These are phyloP conservation scores for Russula abietina DNA, from an alignment of 768 basidiomycete genomes.

Conservation along the genomic window DNA sequence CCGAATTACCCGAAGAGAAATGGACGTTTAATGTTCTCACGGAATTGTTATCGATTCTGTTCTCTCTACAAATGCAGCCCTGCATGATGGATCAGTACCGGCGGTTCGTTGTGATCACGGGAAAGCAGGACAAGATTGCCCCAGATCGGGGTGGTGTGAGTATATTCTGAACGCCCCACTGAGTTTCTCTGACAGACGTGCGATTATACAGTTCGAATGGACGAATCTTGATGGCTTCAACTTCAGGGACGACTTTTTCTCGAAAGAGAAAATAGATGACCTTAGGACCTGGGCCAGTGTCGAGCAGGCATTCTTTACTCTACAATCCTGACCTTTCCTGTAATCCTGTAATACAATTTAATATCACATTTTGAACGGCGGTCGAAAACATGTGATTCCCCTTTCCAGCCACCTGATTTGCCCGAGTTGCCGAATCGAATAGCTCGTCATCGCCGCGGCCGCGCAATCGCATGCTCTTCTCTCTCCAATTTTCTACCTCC, in stretches of 20 bases:
- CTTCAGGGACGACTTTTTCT: slow-evolving; percentile 55
- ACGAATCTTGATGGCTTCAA: slow-evolving; percentile 39
- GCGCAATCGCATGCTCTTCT: no score
- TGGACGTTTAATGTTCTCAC: slow-evolving; percentile 38
- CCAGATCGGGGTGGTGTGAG: slow-evolving; percentile 44
- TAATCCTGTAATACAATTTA: not conserved
- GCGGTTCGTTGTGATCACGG: slow-evolving; percentile 55
- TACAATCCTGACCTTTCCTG: not conserved
- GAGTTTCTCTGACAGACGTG: slow-evolving; percentile 11
- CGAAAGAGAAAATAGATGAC: slow-evolving; percentile 19
- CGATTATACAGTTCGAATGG: slow-evolving; percentile 50
- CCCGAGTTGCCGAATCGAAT: not conserved
- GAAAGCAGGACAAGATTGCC: slow-evolving; percentile 32
- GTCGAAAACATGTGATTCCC: slow-evolving; percentile 17
- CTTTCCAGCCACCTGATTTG: no score
- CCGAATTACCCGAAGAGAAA: slow-evolving; percentile 33
- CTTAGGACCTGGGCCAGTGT: slow-evolving; percentile 11
- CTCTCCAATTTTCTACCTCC: no score
- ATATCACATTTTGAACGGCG: not conserved
- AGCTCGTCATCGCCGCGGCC: not conserved
- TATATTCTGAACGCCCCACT: slow-evolving; percentile 18
- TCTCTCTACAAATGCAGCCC: slow-evolving; percentile 55
- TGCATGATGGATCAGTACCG: slow-evolving; percentile 54
- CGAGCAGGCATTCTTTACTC: slow-evolving; percentile 9
- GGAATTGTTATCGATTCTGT: slow-evolving; percentile 34